phyloP scores from a whole-genome alignment of 768 basidiomycete species.

The Boletellus ananiceps region DNA sequence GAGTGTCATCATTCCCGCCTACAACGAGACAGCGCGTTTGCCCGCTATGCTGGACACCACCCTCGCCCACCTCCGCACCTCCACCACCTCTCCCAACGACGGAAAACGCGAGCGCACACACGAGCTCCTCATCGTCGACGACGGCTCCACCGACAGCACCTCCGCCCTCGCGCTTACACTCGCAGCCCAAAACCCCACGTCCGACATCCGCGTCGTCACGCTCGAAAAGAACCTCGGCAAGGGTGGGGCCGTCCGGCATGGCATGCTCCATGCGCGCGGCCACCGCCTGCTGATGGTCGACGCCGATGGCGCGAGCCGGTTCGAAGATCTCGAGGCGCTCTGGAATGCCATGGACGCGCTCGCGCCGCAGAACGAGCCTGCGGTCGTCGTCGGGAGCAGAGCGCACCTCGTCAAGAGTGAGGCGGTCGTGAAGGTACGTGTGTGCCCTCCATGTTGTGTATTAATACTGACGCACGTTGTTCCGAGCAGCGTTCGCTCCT shows the following conservation, averaged over 20 bases:
- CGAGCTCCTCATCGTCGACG: conserved; percentile 87
- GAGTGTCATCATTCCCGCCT: conserved; percentile 84
- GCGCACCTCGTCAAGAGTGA: conserved; percentile 91
- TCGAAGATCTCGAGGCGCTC: conserved; percentile 76
- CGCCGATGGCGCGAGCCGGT: conserved; percentile 89
- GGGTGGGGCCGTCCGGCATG: conserved; percentile 90
- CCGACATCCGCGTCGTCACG: conserved; percentile 72
- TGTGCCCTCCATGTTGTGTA: no score
- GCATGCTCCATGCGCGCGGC: conserved; percentile 80
- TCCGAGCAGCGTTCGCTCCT: conserved; percentile 69
- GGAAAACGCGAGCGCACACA: conserved; percentile 43
- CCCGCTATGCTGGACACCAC: conserved; percentile 78
- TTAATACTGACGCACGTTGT: neutral
- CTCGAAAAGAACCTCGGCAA: conserved; percentile 84
- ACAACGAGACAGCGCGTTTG: conserved; percentile 84
- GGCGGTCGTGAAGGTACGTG: conserved; percentile 83
- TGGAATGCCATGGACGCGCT: conserved; percentile 71
- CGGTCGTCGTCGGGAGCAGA: conserved; percentile 80
- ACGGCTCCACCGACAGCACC: conserved; percentile 81
- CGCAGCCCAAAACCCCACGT: conserved; percentile 48
- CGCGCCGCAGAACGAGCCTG: conserved; percentile 44
- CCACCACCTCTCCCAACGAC: conserved; percentile 22
- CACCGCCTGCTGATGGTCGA: conserved; percentile 84
- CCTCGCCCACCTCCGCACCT: conserved; percentile 54
- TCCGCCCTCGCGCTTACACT: conserved; percentile 58